Conservation (phyloP, 352 stramenopile species). For the Pythium dissotocum region DNA sequence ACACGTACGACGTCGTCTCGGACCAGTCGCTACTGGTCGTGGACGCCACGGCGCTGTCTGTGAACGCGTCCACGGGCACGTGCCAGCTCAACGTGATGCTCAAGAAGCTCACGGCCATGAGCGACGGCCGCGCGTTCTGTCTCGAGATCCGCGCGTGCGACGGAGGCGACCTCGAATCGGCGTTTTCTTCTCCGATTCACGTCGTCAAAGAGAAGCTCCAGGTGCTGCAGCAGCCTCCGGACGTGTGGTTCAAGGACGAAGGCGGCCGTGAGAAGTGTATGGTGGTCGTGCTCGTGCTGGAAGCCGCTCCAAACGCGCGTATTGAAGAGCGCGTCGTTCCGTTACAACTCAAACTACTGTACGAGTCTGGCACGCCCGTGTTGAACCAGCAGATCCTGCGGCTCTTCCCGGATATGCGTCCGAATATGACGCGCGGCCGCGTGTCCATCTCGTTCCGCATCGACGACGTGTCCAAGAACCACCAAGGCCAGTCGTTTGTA, state of each 20-base stretch:
- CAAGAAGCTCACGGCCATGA: conserved; percentile 51
- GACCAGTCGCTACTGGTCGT: conserved; percentile 55
- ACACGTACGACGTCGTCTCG: conserved; percentile 73
- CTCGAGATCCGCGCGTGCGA: conserved; percentile 59
- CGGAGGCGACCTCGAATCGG: conserved; percentile 48
- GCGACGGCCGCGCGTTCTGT: conserved; percentile 67
- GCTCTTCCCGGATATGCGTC: conserved; percentile 81
- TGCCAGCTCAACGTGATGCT: conserved; percentile 49
- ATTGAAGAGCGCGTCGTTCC: conserved; percentile 82
- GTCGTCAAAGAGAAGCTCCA: conserved; percentile 80
- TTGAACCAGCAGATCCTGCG: conserved; percentile 92
- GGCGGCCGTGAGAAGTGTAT: conserved; percentile 96
- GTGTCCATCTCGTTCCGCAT: conserved; percentile 93
- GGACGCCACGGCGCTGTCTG: conserved; percentile 17
- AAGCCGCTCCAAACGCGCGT: conserved; percentile 58
- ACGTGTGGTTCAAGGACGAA: conserved; percentile 97
- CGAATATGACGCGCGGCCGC: conserved; percentile 85
- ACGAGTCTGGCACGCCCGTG: conserved; percentile 84
- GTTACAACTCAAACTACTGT: conserved; percentile 70
- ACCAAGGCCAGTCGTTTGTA: conserved; percentile 94
- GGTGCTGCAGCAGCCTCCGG: conserved; percentile 76
- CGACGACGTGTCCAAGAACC: conserved; percentile 97
- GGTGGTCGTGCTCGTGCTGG: conserved; percentile 80
- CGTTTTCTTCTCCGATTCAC: conserved; percentile 61
- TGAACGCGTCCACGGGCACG: conserved; percentile 45